Base-by-base conservation (phyloP, 1,284 basidiomycete species). In the Coriolopsis trogii region DNA sequence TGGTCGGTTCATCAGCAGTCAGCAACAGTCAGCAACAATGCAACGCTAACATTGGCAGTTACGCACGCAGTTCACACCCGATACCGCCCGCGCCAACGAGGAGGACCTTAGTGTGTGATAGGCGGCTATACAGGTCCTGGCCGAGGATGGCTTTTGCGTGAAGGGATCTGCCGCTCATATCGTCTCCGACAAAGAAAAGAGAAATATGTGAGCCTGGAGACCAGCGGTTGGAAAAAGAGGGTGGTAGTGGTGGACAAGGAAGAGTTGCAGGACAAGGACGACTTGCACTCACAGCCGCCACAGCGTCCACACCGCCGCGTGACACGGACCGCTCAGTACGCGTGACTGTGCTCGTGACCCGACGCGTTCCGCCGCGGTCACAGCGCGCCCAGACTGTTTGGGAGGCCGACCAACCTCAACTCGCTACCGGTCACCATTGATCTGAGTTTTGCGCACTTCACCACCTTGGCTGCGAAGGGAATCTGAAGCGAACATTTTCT, bases 51-150 rank as follows among this genome's bases (percentile, higher is more conserved):
- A 38, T 42, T 36, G 20, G 12, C 34, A 18, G 20, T 10, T 6
- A 83, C 91, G 67, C 67, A 94, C 93, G 72, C 13, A 99, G 81
- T 75, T 99, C 97, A 68, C 96, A 98, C 2, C 97, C 96, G 66
- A 99, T 99, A 0, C 95, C 95, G 50, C 95, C 95, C 20, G 95
- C 95, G 25, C 95, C 95, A 28, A 98, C 94, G n/a, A 98, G 80
- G 54, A 98, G 76, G 26, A 97, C 84, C 51, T 80, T 89, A 1
- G 88, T 87, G 34, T 80, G 71, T 4, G 83, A 72, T 7, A 92
- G 75, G 53, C 78, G 77, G 23, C 70, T 65, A 59, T 82, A 81
- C 24, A 91, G 69, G 56, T 89, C 85, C 40, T 81, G 71, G 6
- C 93, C 93, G 9, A 95, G 78, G 41, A 95, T 87, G 16, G 89